These are phyloP conservation scores for Pyracantha coccinea DNA, from an alignment of 331 rosid species.

Conservation along the genomic window DNA sequence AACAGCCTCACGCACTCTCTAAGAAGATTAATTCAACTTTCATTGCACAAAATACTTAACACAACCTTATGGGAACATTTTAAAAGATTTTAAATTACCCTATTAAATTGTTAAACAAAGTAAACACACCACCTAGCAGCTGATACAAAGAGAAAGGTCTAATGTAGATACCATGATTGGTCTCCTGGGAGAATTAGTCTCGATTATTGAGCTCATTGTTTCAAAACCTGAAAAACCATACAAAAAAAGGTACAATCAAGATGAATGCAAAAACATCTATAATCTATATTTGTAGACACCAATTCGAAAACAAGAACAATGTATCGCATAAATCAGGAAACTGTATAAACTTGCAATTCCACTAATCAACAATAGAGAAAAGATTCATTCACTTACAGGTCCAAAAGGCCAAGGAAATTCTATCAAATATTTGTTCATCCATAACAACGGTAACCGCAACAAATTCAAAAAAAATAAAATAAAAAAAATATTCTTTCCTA, in stretches of 20 bases:
- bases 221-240: slow-evolving; percentile 10
- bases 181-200: slow-evolving; percentile 10
- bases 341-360: not conserved
- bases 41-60: not conserved
- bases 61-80: not conserved
- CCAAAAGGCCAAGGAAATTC: not conserved
- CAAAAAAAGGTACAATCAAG: not conserved
- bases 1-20: not conserved
- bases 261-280: not conserved
- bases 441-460: not conserved
- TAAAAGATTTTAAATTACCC: not conserved
- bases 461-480: too few species aligned
- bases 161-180: slow-evolving; percentile 11
- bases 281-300: not conserved
- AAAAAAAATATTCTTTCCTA: too few species aligned
- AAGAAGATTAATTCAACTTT: not conserved
- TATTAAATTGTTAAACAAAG: not conserved
- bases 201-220: not conserved
- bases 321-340: not conserved
- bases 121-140: not conserved
- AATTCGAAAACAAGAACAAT: not conserved
- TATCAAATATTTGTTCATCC: not conserved
- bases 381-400: not conserved
- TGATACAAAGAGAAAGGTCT: not conserved
- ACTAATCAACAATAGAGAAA: not conserved